Evolutionary conservation across 2,329 filamentous ascomycete species (phyloP).

Genomic region (Alternaria sp.): DNA sequence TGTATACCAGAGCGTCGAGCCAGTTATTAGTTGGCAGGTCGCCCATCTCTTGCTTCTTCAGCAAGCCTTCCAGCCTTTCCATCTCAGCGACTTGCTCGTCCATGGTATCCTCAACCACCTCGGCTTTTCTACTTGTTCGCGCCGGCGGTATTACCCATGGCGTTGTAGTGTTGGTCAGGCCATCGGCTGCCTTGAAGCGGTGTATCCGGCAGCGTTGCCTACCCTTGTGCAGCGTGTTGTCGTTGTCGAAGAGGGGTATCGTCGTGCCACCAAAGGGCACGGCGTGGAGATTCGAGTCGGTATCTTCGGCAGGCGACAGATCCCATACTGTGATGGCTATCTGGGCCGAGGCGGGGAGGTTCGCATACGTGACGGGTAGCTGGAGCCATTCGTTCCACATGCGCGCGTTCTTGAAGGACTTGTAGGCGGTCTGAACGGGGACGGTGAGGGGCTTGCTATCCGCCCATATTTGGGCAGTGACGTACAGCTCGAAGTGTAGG

Average conservation of each 20-base stretch:
- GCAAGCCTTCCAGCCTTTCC: slow-evolving; percentile 84
- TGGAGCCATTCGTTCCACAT: slow-evolving; percentile 98
- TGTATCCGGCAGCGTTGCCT: slow-evolving; percentile 90
- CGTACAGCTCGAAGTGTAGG: slow-evolving; percentile 86
- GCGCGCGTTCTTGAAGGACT: slow-evolving; percentile 77
- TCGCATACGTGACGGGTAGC: slow-evolving; percentile 84
- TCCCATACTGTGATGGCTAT: slow-evolving; percentile 97
- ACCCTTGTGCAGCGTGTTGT: slow-evolving; percentile 90
- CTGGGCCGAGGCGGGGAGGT: slow-evolving; percentile 81
- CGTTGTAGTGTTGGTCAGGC: slow-evolving; percentile 80
- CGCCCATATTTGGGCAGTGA: slow-evolving; percentile 93
- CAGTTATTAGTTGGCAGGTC: slow-evolving; percentile 93
- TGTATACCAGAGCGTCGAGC: slow-evolving; percentile 94
- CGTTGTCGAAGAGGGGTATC: slow-evolving; percentile 87
- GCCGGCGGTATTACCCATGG: slow-evolving; percentile 71
- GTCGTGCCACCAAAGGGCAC: slow-evolving; percentile 96
- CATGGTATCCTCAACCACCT: slow-evolving; percentile 56
- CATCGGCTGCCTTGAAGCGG: slow-evolving; percentile 84
- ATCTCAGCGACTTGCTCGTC: slow-evolving; percentile 83
- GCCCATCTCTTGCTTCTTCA: slow-evolving; percentile 98
- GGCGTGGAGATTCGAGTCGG: slow-evolving; percentile 75
- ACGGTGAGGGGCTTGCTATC: slow-evolving; percentile 95
- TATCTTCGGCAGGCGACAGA: slow-evolving; percentile 79
- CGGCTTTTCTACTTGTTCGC: slow-evolving; percentile 60
- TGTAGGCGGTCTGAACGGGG: slow-evolving; percentile 91